These are phyloP conservation scores for Fomitiporia mediterranea DNA, from an alignment of 1,284 basidiomycete species.

Conservation along the genomic window DNA sequence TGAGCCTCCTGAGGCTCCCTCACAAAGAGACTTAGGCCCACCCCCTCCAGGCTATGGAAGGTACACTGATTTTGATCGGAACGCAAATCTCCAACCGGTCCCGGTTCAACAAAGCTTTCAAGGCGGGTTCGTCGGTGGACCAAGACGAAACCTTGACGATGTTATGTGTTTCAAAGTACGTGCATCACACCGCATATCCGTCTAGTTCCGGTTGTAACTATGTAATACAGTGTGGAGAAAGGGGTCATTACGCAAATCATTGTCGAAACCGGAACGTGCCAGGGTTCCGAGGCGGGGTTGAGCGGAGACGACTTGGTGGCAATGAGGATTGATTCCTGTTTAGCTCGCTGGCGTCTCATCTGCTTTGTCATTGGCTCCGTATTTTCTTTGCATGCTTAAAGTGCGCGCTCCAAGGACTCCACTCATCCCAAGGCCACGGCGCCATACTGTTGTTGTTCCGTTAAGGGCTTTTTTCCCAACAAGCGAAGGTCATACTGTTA, in stretches of 20 bases:
- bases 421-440: too few species aligned
- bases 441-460: too few species aligned
- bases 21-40: constrained; percentile 77
- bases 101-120: constrained; percentile 27
- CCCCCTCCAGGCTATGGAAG: constrained; percentile 90
- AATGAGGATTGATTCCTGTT: constrained; percentile 10
- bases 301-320: constrained; percentile 31
- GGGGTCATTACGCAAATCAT: constrained; percentile 93
- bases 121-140: constrained; percentile 29
- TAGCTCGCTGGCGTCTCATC: background rate
- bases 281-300: constrained; percentile 71
- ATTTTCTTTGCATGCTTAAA: too few species aligned
- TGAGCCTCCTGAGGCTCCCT: constrained; percentile 71
- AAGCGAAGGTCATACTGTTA: too few species aligned
- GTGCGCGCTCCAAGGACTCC: too few species aligned
- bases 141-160: constrained; percentile 76
- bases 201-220: constrained; percentile 11
- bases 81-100: constrained; percentile 26
- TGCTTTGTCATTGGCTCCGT: too few species aligned
- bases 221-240: constrained; percentile 68
- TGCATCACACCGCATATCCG: constrained; percentile 17
- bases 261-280: constrained; percentile 84
- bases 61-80: constrained; percentile 73
- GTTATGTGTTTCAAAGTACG: constrained; percentile 87
- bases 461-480: too few species aligned